phyloP scores from a whole-genome alignment of 805 yeast genomes.

The Starmera caribaea region DNA sequence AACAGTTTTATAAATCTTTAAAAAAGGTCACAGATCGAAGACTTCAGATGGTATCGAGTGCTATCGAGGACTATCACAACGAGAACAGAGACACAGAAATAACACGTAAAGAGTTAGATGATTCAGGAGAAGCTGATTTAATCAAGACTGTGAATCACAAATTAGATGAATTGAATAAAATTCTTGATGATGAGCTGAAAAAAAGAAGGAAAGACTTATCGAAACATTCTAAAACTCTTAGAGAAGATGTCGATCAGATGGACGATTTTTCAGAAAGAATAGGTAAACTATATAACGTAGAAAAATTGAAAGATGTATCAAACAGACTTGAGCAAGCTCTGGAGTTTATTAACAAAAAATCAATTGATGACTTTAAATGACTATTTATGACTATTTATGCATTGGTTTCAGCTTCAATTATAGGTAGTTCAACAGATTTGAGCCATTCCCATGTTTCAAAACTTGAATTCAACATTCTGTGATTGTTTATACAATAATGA shows the following conservation, averaged over 20 bases:
- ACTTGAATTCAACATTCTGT: conserved; percentile 74
- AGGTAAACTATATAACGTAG: background rate
- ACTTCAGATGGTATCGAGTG: conserved; percentile 1
- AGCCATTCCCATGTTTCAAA: conserved; percentile 77
- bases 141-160: conserved; percentile 8
- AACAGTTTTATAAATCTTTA: conserved; percentile 5
- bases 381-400: too few relatives aligned
- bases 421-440: conserved; percentile 16
- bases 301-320: conserved; percentile 9
- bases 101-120: background rate
- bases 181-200: conserved; percentile 18
- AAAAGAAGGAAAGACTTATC: conserved; percentile 1
- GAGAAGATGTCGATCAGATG: too few relatives aligned
- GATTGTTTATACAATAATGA: conserved; percentile 66
- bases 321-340: conserved; percentile 8
- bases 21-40: background rate
- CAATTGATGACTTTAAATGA: conserved; percentile 4
- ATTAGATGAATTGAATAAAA: conserved; percentile 19
- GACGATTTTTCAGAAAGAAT: too few relatives aligned
- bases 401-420: conserved; percentile 17
- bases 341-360: conserved; percentile 7
- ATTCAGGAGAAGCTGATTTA: background rate
- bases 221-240: too few relatives aligned
- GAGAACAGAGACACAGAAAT: background rate
- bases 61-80: conserved; percentile 1